Evolutionary conservation across 139 green algal species (phyloP).

Genomic region (Gonium pectorale): DNA sequence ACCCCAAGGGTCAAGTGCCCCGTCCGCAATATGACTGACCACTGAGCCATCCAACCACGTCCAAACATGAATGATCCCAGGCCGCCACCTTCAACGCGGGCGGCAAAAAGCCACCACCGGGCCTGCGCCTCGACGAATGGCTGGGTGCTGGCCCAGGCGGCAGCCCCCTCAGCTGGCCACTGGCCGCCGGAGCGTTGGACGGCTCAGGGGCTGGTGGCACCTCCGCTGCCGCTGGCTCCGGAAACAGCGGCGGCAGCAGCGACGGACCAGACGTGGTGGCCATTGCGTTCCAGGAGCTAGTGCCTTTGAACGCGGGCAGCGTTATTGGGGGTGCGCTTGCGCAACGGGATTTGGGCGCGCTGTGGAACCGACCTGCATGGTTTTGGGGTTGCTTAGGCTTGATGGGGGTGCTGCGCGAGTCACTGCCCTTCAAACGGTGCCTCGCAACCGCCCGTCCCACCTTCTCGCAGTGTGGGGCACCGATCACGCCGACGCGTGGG

Average conservation of each 20-base stretch:
- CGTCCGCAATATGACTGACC: too few species aligned
- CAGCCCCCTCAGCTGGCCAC: not conserved
- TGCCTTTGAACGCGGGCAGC: slow-evolving; percentile 82
- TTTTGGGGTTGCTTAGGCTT: too few species aligned
- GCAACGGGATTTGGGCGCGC: not conserved
- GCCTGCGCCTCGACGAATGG: slow-evolving; percentile 67
- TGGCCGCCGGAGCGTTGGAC: not conserved
- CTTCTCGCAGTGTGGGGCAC: slow-evolving; percentile 46
- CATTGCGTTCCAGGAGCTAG: slow-evolving; percentile 88
- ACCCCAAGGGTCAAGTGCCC: too few species aligned
- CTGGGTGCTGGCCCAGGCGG: slow-evolving; percentile 45
- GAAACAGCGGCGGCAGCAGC: not conserved
- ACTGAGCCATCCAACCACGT: too few species aligned
- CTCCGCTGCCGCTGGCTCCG: too few species aligned
- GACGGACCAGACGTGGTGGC: slow-evolving; percentile 71
- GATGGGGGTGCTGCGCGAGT: too few species aligned
- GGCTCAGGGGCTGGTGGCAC: not conserved
- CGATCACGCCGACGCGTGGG: slow-evolving; percentile 63
- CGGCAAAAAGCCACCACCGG: slow-evolving; percentile 67
- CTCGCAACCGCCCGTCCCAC: too few species aligned
- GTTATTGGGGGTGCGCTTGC: slow-evolving; percentile 70
- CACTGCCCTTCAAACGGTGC: too few species aligned
- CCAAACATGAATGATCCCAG: too few species aligned
- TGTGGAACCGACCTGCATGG: too few species aligned
- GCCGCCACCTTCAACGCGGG: slow-evolving; percentile 82